Conservation (phyloP, 768 basidiomycete genomes). For the Leccinum olivaceopallidum region DNA sequence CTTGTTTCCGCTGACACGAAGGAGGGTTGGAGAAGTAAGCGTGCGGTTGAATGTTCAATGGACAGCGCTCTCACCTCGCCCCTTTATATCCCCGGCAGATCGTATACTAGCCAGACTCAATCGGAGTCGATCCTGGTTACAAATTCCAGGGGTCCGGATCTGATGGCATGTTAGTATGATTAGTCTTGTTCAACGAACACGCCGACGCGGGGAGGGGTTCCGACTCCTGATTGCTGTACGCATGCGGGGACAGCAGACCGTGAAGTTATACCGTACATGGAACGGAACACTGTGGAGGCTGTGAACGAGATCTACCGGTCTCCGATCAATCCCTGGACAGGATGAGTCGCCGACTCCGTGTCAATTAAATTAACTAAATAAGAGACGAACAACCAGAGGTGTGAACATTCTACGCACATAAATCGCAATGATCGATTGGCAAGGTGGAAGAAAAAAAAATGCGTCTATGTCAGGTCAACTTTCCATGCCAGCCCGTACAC, state of each 20-base stretch:
- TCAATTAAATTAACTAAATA: too few relatives aligned
- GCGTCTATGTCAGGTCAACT: neutral
- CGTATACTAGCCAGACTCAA: neutral
- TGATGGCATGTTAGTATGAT: neutral
- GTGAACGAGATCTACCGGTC: neutral
- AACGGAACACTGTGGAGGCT: neutral
- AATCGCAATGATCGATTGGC: too few relatives aligned
- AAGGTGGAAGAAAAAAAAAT: too few relatives aligned
- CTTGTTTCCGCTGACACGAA: neutral
- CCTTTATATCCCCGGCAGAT: constrained; percentile 18
- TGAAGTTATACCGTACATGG: neutral
- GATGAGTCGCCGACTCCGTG: neutral
- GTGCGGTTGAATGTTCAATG: neutral
- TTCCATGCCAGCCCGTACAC: too few relatives aligned
- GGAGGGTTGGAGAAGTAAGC: neutral
- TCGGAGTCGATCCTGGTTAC: neutral
- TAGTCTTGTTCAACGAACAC: neutral
- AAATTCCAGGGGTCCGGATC: neutral
- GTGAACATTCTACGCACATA: too few relatives aligned
- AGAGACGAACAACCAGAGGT: too few relatives aligned
- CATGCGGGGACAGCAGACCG: neutral
- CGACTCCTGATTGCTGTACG: neutral
- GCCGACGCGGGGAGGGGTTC: neutral
- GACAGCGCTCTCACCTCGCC: neutral
- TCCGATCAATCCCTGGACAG: neutral